These are phyloP conservation scores for Podochytrium sp. DNA, from an alignment of 192 early-diverging fungal species.

Conservation along the genomic window DNA sequence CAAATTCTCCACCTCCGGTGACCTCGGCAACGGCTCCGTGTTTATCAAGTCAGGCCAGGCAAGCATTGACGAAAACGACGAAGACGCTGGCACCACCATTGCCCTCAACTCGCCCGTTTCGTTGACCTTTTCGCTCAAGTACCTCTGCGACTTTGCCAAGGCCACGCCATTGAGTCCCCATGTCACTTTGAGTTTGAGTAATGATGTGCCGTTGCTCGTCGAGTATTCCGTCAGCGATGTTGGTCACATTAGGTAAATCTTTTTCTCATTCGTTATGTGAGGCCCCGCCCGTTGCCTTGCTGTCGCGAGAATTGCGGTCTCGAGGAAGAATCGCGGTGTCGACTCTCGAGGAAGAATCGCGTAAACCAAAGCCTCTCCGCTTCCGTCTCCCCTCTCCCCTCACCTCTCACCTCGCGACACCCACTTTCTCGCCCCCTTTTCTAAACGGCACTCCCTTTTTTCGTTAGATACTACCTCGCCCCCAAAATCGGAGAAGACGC, in stretches of 20 bases:
- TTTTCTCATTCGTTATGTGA: not conserved
- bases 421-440: too few relatives aligned
- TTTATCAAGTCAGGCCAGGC: conserved; percentile 72
- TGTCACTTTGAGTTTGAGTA: conserved; percentile 82
- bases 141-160: conserved; percentile 93
- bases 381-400: too few relatives aligned
- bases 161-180: conserved; percentile 79
- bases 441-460: not conserved
- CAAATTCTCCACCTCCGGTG: conserved; percentile 86
- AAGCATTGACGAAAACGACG: conserved; percentile 69
- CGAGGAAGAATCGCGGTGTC: not conserved
- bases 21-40: conserved; percentile 84
- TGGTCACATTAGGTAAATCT: conserved; percentile 81
- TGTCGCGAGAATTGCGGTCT: not conserved
- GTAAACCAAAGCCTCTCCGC: too few relatives aligned
- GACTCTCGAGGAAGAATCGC: not conserved
- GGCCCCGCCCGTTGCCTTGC: not conserved
- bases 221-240: conserved; percentile 90
- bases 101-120: conserved; percentile 78
- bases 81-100: conserved; percentile 68
- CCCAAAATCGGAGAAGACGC: conserved; percentile 73
- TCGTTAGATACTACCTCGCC: conserved; percentile 77
- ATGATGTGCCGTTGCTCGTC: conserved; percentile 89
- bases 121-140: conserved; percentile 92
- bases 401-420: too few relatives aligned